phyloP scores from a whole-genome alignment of 176 grass and related monocot genomes.

The Rhynchospora tenuis region DNA sequence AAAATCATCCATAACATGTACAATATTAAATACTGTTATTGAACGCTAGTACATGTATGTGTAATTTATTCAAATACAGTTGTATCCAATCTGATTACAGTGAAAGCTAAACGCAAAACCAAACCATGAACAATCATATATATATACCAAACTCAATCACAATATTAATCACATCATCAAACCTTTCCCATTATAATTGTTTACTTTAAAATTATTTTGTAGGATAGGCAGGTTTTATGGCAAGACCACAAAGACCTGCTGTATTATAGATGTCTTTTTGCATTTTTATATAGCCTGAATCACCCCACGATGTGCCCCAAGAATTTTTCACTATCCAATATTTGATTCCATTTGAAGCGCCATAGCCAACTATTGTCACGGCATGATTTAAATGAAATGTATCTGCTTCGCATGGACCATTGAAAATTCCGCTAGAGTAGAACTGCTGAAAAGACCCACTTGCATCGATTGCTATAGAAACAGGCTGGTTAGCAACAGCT shows the following conservation, averaged over 20 bases:
- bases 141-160: neutral
- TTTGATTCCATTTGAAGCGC: slow-evolving; percentile 9
- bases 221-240: slow-evolving; percentile 35
- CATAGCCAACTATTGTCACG: slow-evolving; percentile 59
- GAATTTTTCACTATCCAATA: slow-evolving; percentile 74
- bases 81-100: too few species aligned
- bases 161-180: neutral
- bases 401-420: slow-evolving; percentile 36
- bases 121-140: neutral
- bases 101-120: too few species aligned
- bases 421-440: slow-evolving; percentile 54
- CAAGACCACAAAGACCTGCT: slow-evolving; percentile 50
- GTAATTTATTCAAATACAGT: too few species aligned
- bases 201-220: slow-evolving; percentile 15
- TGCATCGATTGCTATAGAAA: slow-evolving; percentile 48
- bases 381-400: slow-evolving; percentile 38
- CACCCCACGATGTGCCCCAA: slow-evolving; percentile 59
- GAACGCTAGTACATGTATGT: too few species aligned
- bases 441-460: slow-evolving; percentile 35
- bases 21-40: too few species aligned
- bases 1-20: too few species aligned
- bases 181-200: neutral
- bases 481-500: slow-evolving; percentile 44
- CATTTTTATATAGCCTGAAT: slow-evolving; percentile 45
- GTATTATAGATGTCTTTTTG: slow-evolving; percentile 13